phyloP scores from a whole-genome alignment of 176 grass and related monocot genomes.

The Zea mays region Zm-B73-REFERENCE-NAM-5.0 NC_050098.1:3766001-3766500 shows the following conservation, averaged over 20 bases:
- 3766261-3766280: background rate
- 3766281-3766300: constrained; percentile 19
- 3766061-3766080: background rate
- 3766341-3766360: constrained; percentile 11
- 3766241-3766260: background rate
- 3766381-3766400: constrained; percentile 49
- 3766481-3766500: constrained; percentile 8
- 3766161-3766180: background rate
- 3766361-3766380: constrained; percentile 53
- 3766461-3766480: constrained; percentile 90
- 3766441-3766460: constrained; percentile 94
- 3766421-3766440: constrained; percentile 87
- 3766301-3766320: background rate
- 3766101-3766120: background rate
- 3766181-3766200: background rate
- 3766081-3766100: background rate
- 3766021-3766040: background rate
- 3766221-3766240: background rate
- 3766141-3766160: background rate
- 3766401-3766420: constrained; percentile 76
- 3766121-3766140: background rate
- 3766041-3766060: background rate
- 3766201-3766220: background rate
- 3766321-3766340: constrained; percentile 28
- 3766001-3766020: background rate